These are phyloP conservation scores for Fusarium sp. DNA, from an alignment of 2,329 filamentous ascomycete species.

Conservation along the genomic window DNA sequence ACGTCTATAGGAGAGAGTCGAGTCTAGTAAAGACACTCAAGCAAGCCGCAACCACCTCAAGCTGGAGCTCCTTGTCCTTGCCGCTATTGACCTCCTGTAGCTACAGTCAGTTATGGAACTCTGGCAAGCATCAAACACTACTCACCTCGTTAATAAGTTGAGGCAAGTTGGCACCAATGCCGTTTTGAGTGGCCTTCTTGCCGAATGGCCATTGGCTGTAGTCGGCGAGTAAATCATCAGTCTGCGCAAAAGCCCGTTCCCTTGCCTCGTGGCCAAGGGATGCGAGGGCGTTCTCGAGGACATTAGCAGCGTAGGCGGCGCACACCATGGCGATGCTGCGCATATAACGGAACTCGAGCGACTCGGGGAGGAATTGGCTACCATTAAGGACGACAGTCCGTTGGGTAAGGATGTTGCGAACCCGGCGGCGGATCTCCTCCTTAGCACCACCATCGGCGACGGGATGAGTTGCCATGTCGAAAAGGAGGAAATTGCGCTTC, in stretches of 20 bases:
- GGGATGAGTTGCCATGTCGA: constrained; percentile 99
- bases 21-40: constrained; percentile 97
- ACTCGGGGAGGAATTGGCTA: constrained; percentile 91
- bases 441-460: constrained; percentile 96
- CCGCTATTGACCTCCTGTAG: constrained; percentile 77
- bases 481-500: constrained; percentile 98
- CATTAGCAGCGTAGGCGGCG: constrained; percentile 96
- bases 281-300: constrained; percentile 95
- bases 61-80: constrained; percentile 94
- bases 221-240: constrained; percentile 93
- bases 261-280: constrained; percentile 93
- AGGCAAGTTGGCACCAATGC: constrained; percentile 91
- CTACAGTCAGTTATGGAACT: constrained; percentile 23
- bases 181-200: constrained; percentile 79
- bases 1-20: constrained; percentile 84
- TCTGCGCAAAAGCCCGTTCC: constrained; percentile 95
- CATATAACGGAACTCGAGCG: constrained; percentile 91
- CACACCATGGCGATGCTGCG: constrained; percentile 97
- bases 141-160: constrained; percentile 81
- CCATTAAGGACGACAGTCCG: constrained; percentile 89
- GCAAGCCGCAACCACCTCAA: constrained; percentile 97
- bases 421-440: constrained; percentile 93
- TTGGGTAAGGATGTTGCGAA: constrained; percentile 91
- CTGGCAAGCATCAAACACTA: not conserved
- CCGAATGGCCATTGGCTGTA: constrained; percentile 99